These are phyloP conservation scores for Ophiostoma ulmi DNA, from an alignment of 2,329 filamentous ascomycete species.

Conservation along the genomic window DNA sequence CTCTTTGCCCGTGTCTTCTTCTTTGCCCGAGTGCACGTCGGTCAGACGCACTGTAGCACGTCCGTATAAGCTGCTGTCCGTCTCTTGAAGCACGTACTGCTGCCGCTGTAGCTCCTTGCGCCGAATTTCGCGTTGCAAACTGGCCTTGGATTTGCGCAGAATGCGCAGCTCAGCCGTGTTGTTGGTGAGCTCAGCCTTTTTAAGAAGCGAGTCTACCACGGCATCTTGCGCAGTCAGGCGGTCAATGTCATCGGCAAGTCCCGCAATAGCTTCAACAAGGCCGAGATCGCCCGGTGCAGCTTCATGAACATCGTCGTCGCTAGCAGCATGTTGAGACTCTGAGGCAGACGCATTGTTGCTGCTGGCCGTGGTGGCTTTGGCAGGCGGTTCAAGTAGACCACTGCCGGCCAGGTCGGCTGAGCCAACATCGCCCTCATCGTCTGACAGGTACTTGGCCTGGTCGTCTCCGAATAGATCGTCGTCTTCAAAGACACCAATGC, in stretches of 20 bases:
- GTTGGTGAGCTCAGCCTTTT: constrained; percentile 94
- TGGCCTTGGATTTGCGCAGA: constrained; percentile 86
- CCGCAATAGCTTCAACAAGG: constrained; percentile 84
- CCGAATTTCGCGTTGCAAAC: constrained; percentile 83
- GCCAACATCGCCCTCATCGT: constrained; percentile 78
- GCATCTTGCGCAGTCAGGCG: constrained; percentile 81
- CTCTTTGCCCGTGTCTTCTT: constrained; percentile 74
- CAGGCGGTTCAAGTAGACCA: constrained; percentile 14
- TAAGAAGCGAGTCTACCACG: constrained; percentile 83
- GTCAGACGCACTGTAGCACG: constrained; percentile 86
- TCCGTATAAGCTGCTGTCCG: constrained; percentile 93
- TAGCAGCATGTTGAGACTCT: constrained; percentile 60
- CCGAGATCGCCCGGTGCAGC: constrained; percentile 92
- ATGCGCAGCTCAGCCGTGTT: constrained; percentile 92
- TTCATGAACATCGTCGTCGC: constrained; percentile 79
- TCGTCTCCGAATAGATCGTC: constrained; percentile 92
- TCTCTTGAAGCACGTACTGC: constrained; percentile 96
- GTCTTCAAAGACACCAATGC: constrained; percentile 87
- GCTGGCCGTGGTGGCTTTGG: not conserved
- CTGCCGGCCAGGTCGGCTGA: constrained; percentile 42
- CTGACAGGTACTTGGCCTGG: constrained; percentile 68
- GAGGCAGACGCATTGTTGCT: not conserved
- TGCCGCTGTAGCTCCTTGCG: constrained; percentile 93
- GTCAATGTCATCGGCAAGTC: constrained; percentile 84
- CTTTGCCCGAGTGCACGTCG: constrained; percentile 83